These are phyloP conservation scores for Fusarium multiceps DNA, from an alignment of 2,329 filamentous ascomycete genomes.

Conservation along the genomic window DNA sequence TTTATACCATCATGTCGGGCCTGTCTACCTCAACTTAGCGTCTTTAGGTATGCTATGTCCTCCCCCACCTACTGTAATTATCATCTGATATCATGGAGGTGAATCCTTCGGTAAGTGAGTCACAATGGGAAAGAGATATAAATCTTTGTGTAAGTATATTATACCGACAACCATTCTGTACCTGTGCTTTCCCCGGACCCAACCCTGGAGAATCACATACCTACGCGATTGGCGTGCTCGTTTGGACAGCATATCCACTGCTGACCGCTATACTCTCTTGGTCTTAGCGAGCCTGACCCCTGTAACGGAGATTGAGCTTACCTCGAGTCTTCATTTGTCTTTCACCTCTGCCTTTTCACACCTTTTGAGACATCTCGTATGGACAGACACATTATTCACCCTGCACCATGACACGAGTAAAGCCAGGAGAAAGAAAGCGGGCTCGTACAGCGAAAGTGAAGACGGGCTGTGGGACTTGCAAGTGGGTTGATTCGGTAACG, in stretches of 20 bases:
- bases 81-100: not conserved
- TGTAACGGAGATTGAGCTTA: not conserved
- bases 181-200: not conserved
- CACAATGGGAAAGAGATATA: too few relatives aligned
- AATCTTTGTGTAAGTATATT: too few relatives aligned
- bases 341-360: not conserved
- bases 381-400: not conserved
- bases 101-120: not conserved
- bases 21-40: too few relatives aligned
- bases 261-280: not conserved
- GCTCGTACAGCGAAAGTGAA: constrained; percentile 12
- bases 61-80: not conserved
- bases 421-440: constrained; percentile 17
- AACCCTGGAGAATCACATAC: not conserved
- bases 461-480: constrained; percentile 28
- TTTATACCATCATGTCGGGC: too few relatives aligned
- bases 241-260: constrained; percentile 1
- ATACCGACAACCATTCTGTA: too few relatives aligned
- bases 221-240: not conserved
- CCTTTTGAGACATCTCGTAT: not conserved
- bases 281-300: not conserved
- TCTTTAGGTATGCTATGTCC: too few relatives aligned
- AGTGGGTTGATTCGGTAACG: not conserved
- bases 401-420: constrained; percentile 23
- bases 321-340: not conserved